Conservation (phyloP, 306 rosid genomes). For the Acacia acuminata region DNA sequence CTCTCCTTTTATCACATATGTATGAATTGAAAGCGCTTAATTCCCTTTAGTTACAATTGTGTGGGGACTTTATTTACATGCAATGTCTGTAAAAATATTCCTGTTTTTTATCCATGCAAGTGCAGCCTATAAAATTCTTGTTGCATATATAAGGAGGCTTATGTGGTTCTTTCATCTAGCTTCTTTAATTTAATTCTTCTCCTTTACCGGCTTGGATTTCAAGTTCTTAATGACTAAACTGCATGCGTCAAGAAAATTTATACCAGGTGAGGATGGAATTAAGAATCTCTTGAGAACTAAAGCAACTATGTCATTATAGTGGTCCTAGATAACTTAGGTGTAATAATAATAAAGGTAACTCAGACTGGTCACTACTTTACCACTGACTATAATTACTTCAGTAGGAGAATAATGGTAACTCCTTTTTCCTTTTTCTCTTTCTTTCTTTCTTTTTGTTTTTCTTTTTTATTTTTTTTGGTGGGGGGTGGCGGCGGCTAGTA, state of each 20-base stretch:
- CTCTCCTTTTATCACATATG: conserved; percentile 1
- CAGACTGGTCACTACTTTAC: not conserved
- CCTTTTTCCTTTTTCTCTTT: not conserved
- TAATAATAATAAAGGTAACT: not conserved
- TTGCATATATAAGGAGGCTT: not conserved
- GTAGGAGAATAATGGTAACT: not conserved
- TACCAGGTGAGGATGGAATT: not conserved
- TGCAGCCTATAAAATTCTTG: not conserved
- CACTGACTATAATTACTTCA: not conserved
- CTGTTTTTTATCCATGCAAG: not conserved
- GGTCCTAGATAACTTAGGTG: not conserved
- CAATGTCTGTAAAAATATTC: not conserved
- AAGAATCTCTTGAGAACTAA: not conserved
- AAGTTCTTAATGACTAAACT: not conserved
- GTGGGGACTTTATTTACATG: not conserved
- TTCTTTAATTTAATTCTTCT: not conserved
- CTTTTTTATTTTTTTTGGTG: no score
- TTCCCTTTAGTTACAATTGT: not conserved
- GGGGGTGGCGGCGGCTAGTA: not conserved
- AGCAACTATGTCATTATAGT: not conserved
- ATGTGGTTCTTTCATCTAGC: not conserved
- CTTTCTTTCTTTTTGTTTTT: no score
- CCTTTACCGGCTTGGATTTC: not conserved
- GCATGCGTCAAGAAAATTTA: not conserved
- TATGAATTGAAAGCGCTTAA: not conserved